Evolutionary conservation across 2,329 filamentous ascomycete genomes (phyloP), one percentile per base, ranked within the genome.

Genomic region (Plenodomus biglobosus): DNA sequence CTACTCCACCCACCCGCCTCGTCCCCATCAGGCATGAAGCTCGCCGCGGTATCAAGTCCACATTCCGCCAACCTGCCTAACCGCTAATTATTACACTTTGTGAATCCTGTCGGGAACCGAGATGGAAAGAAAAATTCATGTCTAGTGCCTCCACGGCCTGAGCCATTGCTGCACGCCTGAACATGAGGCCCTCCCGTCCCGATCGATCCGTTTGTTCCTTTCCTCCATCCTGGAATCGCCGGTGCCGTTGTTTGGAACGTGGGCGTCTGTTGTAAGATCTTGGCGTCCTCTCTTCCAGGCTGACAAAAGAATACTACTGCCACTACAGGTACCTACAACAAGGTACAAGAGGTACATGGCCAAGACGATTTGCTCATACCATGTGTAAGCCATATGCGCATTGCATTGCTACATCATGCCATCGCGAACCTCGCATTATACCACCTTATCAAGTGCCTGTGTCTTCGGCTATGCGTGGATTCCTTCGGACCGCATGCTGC

Each of bases 351-450:
- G n/a, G 8, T 7, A 10, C 27, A 32, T 32, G 27, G 27, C 27
- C 27, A 32, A 32, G 27, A 32, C 42, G 38, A 44, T 36, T 21
- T n/a, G n/a, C 20, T 16, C 35, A 5, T 46, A 30, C 35, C 34
- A 30, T 30, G 8, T 27, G n/a, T 38, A 46, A 38, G 37, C 8
- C 22, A 36, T 43, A 37, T 20, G 30, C 32, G 32, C 32, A 24
- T 24, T 40, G 40, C 40, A 30, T 40, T 44, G 40, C 43, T 39
- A 40, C 43, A 38, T 39, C 46, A 39, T 42, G 35, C 19, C 43
- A 34, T 42, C 43, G 48, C 37, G 37, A 19, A 30, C 41, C 22
- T 51, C 48, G 48, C 48, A 48, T 18, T 40, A 51, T 51, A 24
- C 16, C 36, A 38, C 48, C 48, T 13, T 8, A 41, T 51, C n/a